Evolutionary conservation across 768 basidiomycete species (phyloP).

Genomic region (Suillus subluteus): DNA sequence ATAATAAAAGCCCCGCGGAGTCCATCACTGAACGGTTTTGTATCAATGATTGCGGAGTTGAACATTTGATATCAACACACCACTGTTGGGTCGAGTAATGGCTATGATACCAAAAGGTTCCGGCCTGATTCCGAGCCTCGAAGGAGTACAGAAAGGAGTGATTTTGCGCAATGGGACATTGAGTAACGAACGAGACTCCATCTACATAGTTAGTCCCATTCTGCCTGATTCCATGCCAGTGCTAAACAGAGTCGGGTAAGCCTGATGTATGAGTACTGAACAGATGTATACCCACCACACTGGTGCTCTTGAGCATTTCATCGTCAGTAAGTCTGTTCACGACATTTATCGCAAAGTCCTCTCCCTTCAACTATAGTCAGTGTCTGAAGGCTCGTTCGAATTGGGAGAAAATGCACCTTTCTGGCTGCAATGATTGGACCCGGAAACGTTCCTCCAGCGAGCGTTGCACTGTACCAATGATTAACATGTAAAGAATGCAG

Average conservation of each 20-base stretch:
- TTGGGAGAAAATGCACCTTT: slow-evolving; percentile 26
- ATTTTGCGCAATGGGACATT: slow-evolving; percentile 44
- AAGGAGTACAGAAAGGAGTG: slow-evolving; percentile 48
- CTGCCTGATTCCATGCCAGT: slow-evolving; percentile 48
- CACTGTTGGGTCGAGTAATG: slow-evolving; percentile 34
- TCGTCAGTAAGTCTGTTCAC: slow-evolving; percentile 25
- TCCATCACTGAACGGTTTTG: slow-evolving; percentile 8
- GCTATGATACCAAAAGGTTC: slow-evolving; percentile 41
- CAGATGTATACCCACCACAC: slow-evolving; percentile 22
- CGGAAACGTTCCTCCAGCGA: slow-evolving; percentile 43
- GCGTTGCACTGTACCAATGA: slow-evolving; percentile 31
- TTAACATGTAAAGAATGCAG: neutral
- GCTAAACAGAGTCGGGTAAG: slow-evolving; percentile 5
- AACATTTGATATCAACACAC: slow-evolving; percentile 34
- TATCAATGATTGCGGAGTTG: neutral
- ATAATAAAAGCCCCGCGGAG: slow-evolving; percentile 17
- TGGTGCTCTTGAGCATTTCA: slow-evolving; percentile 28
- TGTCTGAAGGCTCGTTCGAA: neutral
- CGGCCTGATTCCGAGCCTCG: slow-evolving; percentile 35
- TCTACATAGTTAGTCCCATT: slow-evolving; percentile 43
- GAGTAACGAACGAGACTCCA: slow-evolving; percentile 40
- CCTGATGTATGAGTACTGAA: neutral
- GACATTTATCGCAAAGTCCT: slow-evolving; percentile 31
- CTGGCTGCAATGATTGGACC: slow-evolving; percentile 42
- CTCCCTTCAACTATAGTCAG: slow-evolving; percentile 18